phyloP scores from a whole-genome alignment of 1,284 basidiomycete species.

The Austroboletus olivaceoglutinosus region DNA sequence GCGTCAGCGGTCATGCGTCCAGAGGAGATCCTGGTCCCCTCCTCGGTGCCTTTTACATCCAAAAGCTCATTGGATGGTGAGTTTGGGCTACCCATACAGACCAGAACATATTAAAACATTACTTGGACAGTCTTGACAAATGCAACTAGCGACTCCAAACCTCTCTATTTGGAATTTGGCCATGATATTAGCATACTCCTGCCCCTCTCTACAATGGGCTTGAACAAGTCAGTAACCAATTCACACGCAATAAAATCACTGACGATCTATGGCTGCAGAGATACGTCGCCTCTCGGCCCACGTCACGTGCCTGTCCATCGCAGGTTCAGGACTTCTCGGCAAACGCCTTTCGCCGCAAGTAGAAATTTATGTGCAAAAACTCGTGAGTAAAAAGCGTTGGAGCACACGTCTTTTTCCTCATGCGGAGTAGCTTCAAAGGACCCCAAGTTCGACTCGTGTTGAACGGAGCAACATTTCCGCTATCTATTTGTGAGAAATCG shows the following conservation, averaged over 20 bases:
- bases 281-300: slow-evolving; percentile 33
- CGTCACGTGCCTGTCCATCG: slow-evolving; percentile 31
- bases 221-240: slow-evolving; percentile 36
- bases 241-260: not conserved
- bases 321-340: slow-evolving; percentile 41
- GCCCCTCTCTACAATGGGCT: slow-evolving; percentile 42
- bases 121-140: slow-evolving; percentile 38
- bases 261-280: slow-evolving; percentile 22
- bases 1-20: slow-evolving; percentile 45
- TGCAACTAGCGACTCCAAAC: slow-evolving; percentile 32
- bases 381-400: slow-evolving; percentile 22
- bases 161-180: slow-evolving; percentile 46
- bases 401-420: slow-evolving; percentile 1
- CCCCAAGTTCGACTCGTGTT: slow-evolving; percentile 45
- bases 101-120: not conserved
- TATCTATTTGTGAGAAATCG: slow-evolving; percentile 33
- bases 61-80: slow-evolving; percentile 44
- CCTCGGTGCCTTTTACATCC: slow-evolving; percentile 44
- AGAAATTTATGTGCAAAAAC: slow-evolving; percentile 40
- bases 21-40: slow-evolving; percentile 39
- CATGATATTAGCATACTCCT: slow-evolving; percentile 51
- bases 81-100: not conserved
- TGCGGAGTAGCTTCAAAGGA: slow-evolving; percentile 29
- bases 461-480: slow-evolving; percentile 43
- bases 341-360: slow-evolving; percentile 45